Percentiles rank a stretch among this genome's conserved stretches.
These are phyloP conservation scores for Colletotrichum theobromicola DNA, from an alignment of 2,329 filamentous ascomycete species.

Conservation along the genomic window DNA sequence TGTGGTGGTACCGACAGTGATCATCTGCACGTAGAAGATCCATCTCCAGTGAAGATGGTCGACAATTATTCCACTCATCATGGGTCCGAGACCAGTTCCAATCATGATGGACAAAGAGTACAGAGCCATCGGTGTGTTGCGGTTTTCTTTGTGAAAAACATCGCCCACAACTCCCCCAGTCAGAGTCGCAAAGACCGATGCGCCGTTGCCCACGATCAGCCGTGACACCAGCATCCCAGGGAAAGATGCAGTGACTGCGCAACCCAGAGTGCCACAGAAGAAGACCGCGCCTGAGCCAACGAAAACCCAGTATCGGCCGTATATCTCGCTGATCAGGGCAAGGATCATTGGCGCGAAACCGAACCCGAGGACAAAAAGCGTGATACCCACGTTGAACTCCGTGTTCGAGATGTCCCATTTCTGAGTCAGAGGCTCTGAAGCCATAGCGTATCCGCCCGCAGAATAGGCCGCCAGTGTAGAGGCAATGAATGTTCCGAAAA, in stretches of 20 bases:
- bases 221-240: conserved; percentile 67
- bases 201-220: conserved; percentile 67
- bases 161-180: conserved; percentile 73
- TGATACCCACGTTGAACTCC: conserved; percentile 65
- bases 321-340: conserved; percentile 70
- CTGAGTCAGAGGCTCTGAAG: conserved; percentile 55
- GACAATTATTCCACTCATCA: conserved; percentile 64
- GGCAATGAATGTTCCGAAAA: conserved; percentile 35
- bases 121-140: conserved; percentile 73
- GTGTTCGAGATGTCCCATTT: conserved; percentile 63
- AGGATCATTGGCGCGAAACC: conserved; percentile 71
- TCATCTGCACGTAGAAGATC: conserved; percentile 72
- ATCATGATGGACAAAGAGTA: conserved; percentile 67
- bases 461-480: conserved; percentile 69
- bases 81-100: conserved; percentile 67
- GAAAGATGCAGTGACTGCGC: conserved; percentile 63
- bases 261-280: conserved; percentile 50
- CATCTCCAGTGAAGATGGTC: conserved; percentile 66
- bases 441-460: conserved; percentile 67
- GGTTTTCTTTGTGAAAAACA: conserved; percentile 65
- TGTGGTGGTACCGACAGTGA: conserved; percentile 61
- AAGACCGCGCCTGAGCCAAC: conserved; percentile 37
- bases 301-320: conserved; percentile 40
- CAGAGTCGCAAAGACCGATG: conserved; percentile 48
- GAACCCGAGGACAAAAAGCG: conserved; percentile 69